phyloP scores from a whole-genome alignment of 1,284 basidiomycete genomes.

The Cutaneotrichosporon arboriforme region DNA sequence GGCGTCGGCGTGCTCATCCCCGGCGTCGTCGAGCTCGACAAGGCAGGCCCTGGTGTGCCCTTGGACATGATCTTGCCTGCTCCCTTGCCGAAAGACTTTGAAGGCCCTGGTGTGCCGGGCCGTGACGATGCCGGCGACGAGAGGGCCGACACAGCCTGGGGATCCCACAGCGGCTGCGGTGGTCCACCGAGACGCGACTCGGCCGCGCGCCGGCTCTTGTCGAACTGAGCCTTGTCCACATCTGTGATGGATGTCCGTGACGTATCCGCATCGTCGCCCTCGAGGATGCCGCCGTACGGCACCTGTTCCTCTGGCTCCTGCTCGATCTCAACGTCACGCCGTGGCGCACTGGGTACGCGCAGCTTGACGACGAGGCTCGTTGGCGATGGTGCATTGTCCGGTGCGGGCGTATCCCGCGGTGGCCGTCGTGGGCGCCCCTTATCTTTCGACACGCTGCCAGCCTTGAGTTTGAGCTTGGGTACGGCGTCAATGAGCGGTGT shows the following conservation, averaged over 20 bases:
- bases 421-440: background rate
- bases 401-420: background rate
- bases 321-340: slow-evolving; percentile 30
- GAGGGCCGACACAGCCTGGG: slow-evolving; percentile 8
- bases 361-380: slow-evolving; percentile 23
- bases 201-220: slow-evolving; percentile 62
- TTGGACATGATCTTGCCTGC: background rate
- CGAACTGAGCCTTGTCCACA: slow-evolving; percentile 71
- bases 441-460: slow-evolving; percentile 3
- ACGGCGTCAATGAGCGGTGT: slow-evolving; percentile 1
- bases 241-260: slow-evolving; percentile 61
- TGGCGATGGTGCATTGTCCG: background rate
- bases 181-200: slow-evolving; percentile 54
- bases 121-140: slow-evolving; percentile 15
- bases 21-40: slow-evolving; percentile 6
- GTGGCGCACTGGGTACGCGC: slow-evolving; percentile 26
- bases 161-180: slow-evolving; percentile 26
- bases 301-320: slow-evolving; percentile 44
- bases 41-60: background rate
- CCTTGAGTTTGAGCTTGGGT: slow-evolving; percentile 11
- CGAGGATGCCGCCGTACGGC: slow-evolving; percentile 76
- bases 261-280: slow-evolving; percentile 66
- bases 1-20: slow-evolving; percentile 12
- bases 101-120: slow-evolving; percentile 1
- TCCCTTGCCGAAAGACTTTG: background rate